Conservation (phyloP, 306 rosid genomes). For the Crataegus laevigata region DNA sequence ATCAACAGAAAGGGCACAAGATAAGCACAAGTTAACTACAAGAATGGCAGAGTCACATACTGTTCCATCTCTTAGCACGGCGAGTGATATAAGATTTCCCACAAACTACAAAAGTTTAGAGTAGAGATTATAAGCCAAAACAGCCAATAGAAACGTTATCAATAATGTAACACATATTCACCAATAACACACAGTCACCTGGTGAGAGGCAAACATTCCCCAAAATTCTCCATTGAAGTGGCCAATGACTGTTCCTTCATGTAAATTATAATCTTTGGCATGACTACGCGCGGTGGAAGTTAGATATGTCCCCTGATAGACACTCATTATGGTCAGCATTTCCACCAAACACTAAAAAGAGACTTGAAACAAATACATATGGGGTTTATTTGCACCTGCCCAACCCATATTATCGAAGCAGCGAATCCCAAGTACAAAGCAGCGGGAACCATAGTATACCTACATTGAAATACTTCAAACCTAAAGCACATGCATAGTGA, state of each 20-base stretch:
- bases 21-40: constrained; percentile 19
- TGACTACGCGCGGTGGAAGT: constrained; percentile 79
- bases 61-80: constrained; percentile 53
- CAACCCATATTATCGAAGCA: constrained; percentile 98
- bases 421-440: constrained; percentile 85
- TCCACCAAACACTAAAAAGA: background rate
- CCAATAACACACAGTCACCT: constrained; percentile 36
- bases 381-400: constrained; percentile 45
- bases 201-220: constrained; percentile 74
- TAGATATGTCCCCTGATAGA: constrained; percentile 79
- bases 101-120: constrained; percentile 50
- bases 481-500: background rate
- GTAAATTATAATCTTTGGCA: constrained; percentile 50
- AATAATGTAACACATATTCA: background rate
- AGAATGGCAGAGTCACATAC: constrained; percentile 30
- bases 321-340: constrained; percentile 17
- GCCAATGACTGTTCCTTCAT: constrained; percentile 82
- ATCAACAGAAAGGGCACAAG: background rate
- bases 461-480: constrained; percentile 20
- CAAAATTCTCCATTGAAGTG: constrained; percentile 92
- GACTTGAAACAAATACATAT: constrained; percentile 17
- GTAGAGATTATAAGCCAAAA: background rate
- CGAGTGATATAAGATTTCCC: constrained; percentile 82
- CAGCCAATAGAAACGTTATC: background rate
- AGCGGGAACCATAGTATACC: constrained; percentile 96